Percentiles rank a stretch among this genome's conserved stretches.
These are phyloP conservation scores for Blastomyces gilchristii DNA, from an alignment of 2,329 filamentous ascomycete species.

Conservation along the genomic window DNA sequence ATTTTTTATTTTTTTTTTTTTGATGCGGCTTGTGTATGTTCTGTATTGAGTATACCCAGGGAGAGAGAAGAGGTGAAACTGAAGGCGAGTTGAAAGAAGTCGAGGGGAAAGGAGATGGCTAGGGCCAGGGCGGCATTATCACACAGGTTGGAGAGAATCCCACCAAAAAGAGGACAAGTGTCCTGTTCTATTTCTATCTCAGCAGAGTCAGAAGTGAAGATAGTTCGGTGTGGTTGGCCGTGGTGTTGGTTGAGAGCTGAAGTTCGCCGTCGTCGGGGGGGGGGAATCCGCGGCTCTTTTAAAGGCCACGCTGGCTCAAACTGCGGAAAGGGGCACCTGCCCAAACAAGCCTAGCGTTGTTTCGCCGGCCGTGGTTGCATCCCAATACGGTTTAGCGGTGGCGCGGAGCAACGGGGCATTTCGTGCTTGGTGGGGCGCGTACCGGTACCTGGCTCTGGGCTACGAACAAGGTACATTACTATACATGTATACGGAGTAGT, in stretches of 20 bases:
- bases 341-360: too few relatives aligned
- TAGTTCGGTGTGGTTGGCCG: slow-evolving; percentile 8
- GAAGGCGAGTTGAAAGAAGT: slow-evolving; percentile 12
- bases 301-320: slow-evolving; percentile 27
- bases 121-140: slow-evolving; percentile 33
- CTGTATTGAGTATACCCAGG: too few relatives aligned
- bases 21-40: too few relatives aligned
- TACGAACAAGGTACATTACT: too few relatives aligned
- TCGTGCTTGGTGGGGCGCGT: not conserved
- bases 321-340: too few relatives aligned
- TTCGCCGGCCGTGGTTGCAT: not conserved
- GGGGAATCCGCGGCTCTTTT: slow-evolving; percentile 26
- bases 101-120: slow-evolving; percentile 12
- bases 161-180: not conserved
- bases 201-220: not conserved
- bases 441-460: not conserved
- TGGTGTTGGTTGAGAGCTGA: slow-evolving; percentile 11
- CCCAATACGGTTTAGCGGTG: not conserved
- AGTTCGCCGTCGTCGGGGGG: not conserved
- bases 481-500: too few relatives aligned
- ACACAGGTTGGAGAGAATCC: slow-evolving; percentile 16
- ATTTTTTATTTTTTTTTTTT: too few relatives aligned
- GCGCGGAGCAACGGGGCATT: not conserved
- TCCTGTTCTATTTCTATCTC: too few relatives aligned
- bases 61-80: slow-evolving; percentile 9